phyloP scores from a whole-genome alignment of 2,329 filamentous ascomycete species.

The Monosporascus sp. region DNA sequence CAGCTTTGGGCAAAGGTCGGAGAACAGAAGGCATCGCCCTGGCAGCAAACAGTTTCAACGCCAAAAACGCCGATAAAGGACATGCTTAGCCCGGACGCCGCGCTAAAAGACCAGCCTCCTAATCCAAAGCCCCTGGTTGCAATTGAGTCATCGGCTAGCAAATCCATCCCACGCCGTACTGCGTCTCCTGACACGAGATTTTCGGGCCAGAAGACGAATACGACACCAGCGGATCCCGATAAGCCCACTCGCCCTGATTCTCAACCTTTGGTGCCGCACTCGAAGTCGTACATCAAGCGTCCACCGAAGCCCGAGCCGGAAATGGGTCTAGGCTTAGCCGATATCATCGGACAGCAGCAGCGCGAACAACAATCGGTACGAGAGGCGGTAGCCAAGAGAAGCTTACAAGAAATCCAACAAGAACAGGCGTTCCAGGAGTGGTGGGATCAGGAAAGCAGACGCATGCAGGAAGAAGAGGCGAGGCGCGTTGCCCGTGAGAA shows the following conservation, averaged over 20 bases:
- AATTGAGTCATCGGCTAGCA: conserved; percentile 32
- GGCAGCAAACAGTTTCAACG: conserved; percentile 54
- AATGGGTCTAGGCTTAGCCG: conserved; percentile 69
- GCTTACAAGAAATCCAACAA: conserved; percentile 88
- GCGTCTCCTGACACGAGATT: conserved; percentile 60
- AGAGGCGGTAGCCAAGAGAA: conserved; percentile 82
- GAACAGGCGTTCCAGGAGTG: conserved; percentile 96
- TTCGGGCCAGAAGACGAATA: conserved; percentile 46
- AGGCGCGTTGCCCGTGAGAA: conserved; percentile 35
- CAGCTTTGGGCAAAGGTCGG: conserved; percentile 40
- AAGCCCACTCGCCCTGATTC: conserved; percentile 23
- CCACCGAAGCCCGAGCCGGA: conserved; percentile 57
- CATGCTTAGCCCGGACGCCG: conserved; percentile 31
- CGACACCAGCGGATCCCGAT: conserved; percentile 24
- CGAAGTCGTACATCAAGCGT: conserved; percentile 53
- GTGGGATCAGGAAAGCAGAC: conserved; percentile 82
- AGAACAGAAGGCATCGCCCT: conserved; percentile 49
- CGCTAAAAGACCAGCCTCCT: conserved; percentile 23
- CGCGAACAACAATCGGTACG: conserved; percentile 76
- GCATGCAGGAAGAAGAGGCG: conserved; percentile 60
- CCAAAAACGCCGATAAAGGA: conserved; percentile 47
- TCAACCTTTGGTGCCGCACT: conserved; percentile 50
- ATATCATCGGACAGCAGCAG: conserved; percentile 84
- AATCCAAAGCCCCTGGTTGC: conserved; percentile 38
- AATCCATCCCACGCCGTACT: conserved; percentile 39